Percentiles rank a stretch among this genome's conserved stretches.
These are phyloP conservation scores for Tilletia indica DNA, from an alignment of 1,284 basidiomycete genomes.

Conservation along the genomic window DNA sequence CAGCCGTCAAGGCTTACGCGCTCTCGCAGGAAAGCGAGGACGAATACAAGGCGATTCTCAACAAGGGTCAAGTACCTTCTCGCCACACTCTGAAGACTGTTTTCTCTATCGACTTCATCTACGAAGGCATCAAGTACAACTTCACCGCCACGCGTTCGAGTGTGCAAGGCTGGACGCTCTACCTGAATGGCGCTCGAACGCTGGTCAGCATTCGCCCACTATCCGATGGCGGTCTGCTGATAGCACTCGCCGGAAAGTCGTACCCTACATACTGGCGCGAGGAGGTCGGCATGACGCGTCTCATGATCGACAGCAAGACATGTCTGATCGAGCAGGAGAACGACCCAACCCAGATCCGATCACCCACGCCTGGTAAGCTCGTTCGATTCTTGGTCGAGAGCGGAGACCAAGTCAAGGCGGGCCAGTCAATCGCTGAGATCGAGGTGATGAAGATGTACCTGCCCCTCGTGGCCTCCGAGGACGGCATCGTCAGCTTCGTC, in stretches of 20 bases:
- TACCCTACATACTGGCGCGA: slow-evolving; percentile 98
- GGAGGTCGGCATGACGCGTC: slow-evolving; percentile 74
- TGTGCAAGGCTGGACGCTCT: slow-evolving; percentile 83
- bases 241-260: slow-evolving; percentile 86
- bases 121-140: slow-evolving; percentile 91
- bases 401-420: slow-evolving; percentile 92
- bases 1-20: slow-evolving; percentile 90
- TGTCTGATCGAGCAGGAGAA: slow-evolving; percentile 99
- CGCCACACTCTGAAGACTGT: slow-evolving; percentile 94
- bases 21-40: slow-evolving; percentile 83
- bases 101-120: slow-evolving; percentile 89
- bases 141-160: slow-evolving; percentile 94
- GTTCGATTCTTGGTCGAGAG: slow-evolving; percentile 92
- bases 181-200: slow-evolving; percentile 79
- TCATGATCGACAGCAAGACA: slow-evolving; percentile 92
- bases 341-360: slow-evolving; percentile 94
- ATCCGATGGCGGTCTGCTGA: slow-evolving; percentile 90
- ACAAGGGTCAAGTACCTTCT: slow-evolving; percentile 96
- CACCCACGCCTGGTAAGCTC: slow-evolving; percentile 94
- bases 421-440: slow-evolving; percentile 96
- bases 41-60: slow-evolving; percentile 91
- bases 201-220: slow-evolving; percentile 65
- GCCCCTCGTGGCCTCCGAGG: slow-evolving; percentile 82
- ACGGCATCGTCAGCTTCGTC: slow-evolving; percentile 78
- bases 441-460: slow-evolving; percentile 62